These are phyloP conservation scores for Phaeosphaeria sp. DNA, from an alignment of 2,329 filamentous ascomycete species.

Conservation along the genomic window DNA sequence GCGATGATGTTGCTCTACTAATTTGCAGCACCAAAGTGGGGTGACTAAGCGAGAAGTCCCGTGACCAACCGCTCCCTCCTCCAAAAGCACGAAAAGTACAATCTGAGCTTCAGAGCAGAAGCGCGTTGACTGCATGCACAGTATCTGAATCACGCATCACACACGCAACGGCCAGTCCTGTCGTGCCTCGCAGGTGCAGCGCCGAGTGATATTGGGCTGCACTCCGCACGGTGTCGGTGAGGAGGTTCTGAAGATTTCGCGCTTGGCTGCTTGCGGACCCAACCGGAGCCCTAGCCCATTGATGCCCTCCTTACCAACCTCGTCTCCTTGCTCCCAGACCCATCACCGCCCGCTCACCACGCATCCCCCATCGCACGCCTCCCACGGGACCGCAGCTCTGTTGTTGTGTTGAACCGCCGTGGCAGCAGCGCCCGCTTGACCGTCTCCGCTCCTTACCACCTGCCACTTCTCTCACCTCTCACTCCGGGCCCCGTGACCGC, in stretches of 20 bases:
- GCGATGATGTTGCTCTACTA: conserved; percentile 16
- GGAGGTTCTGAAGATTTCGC: not conserved
- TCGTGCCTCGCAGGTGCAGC: not conserved
- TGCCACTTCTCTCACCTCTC: conserved; percentile 25
- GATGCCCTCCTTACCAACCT: conserved; percentile 7
- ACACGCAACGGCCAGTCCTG: conserved; percentile 1
- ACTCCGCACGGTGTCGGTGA: conserved; percentile 3
- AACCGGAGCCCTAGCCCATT: not conserved
- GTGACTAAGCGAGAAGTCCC: conserved; percentile 22
- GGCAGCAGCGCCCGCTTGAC: conserved; percentile 37
- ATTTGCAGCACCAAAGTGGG: conserved; percentile 20
- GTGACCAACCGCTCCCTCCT: too few species aligned
- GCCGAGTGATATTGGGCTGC: not conserved
- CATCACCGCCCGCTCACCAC: conserved; percentile 26
- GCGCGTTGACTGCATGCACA: not conserved
- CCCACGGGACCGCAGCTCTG: conserved; percentile 27
- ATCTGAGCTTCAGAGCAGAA: not conserved
- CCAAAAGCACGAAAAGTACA: too few species aligned
- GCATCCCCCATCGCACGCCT: conserved; percentile 28
- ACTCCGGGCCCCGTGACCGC: conserved; percentile 16
- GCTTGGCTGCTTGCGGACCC: not conserved
- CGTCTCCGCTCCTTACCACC: conserved; percentile 44
- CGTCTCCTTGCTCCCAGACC: conserved; percentile 3
- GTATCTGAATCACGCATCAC: not conserved
- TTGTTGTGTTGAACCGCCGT: conserved; percentile 34